A percentile compares a stretch with the other conserved stretches of the same genome.
phyloP scores from a whole-genome alignment of 108 stramenopile genomes.

The Cyclotella cryptica region DNA sequence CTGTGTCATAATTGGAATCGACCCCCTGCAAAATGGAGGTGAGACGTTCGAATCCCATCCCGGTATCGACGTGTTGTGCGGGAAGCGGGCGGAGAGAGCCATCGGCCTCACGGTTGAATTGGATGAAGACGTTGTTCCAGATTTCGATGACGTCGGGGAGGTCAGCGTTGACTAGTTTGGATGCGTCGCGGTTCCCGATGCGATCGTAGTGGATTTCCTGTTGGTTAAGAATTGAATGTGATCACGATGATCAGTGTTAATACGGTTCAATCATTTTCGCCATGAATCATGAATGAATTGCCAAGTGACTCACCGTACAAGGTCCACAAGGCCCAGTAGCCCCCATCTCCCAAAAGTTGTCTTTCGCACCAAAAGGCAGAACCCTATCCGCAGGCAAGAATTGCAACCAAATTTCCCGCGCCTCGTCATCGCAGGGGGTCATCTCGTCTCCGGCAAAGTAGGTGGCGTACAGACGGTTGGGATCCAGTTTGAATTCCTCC shows the following conservation, averaged over 20 bases:
- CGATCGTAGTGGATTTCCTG: constrained; percentile 99
- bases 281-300: no score
- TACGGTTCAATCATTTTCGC: not conserved
- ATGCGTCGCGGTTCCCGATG: constrained; percentile 96
- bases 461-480: constrained; percentile 92
- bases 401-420: constrained; percentile 90
- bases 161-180: constrained; percentile 95
- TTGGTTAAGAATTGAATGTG: not conserved
- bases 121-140: constrained; percentile 99
- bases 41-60: constrained; percentile 99
- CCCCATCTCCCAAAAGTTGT: constrained; percentile 99
- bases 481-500: constrained; percentile 87
- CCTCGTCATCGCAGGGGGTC: constrained; percentile 91
- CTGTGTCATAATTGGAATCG: constrained; percentile 98
- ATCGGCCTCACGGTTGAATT: constrained; percentile 97
- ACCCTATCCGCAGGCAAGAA: constrained; percentile 93
- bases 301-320: constrained; percentile 74
- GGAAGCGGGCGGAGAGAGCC: constrained; percentile 89
- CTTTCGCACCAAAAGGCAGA: constrained; percentile 93
- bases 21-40: constrained; percentile 95
- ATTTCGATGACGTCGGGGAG: constrained; percentile 96
- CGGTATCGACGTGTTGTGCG: constrained; percentile 98
- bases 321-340: constrained; percentile 99
- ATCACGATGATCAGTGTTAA: not conserved
- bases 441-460: constrained; percentile 98